Conservation (phyloP, 257 asterid genomes). For the Fraxinus quadrangulata region DNA sequence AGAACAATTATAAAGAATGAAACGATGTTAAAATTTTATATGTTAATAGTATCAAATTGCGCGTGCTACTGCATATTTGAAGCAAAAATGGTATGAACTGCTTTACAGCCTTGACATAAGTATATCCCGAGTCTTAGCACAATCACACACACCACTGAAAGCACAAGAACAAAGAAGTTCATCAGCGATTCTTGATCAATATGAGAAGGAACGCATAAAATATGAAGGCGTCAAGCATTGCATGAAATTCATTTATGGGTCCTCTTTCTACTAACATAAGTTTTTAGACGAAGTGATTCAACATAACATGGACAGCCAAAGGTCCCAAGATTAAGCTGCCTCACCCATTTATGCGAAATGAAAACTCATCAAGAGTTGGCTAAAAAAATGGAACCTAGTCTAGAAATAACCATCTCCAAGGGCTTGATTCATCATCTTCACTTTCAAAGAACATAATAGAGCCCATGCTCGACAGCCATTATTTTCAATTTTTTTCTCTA, state of each 20-base stretch:
- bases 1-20: too few species aligned
- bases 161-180: constrained; percentile 18
- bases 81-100: too few species aligned
- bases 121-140: constrained; percentile 10
- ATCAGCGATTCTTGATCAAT: background rate
- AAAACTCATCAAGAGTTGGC: background rate
- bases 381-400: background rate
- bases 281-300: background rate
- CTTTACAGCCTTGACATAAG: too few species aligned
- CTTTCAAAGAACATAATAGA: too few species aligned
- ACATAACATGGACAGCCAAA: background rate
- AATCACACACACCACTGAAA: constrained; percentile 17
- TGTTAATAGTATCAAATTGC: too few species aligned
- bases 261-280: background rate
- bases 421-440: too few species aligned
- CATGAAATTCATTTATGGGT: background rate
- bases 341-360: background rate
- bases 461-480: too few species aligned
- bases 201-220: background rate
- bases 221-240: background rate
- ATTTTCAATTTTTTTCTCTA: too few species aligned
- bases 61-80: too few species aligned
- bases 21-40: too few species aligned
- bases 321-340: background rate
- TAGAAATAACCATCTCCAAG: too few species aligned